Base-by-base conservation (phyloP, 345 rosid species). In the Arabidopsis arenosa region DNA sequence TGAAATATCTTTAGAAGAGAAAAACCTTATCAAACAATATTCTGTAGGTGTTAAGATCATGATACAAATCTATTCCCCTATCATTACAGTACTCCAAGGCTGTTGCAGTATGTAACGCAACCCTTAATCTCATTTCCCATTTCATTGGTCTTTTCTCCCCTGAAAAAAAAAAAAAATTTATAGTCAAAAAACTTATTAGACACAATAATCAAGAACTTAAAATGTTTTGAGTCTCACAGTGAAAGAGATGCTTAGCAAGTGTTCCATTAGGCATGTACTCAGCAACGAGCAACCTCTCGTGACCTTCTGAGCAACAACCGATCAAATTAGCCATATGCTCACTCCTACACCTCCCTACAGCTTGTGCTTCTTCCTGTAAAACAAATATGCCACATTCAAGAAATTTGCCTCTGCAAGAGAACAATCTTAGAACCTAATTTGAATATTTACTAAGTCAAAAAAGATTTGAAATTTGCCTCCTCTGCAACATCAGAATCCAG, bases 111-210 rank as follows among this genome's bases (percentile, higher is more conserved):
- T 80, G 85, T 28, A 90, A 77, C n/a, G 98, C 96, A 80, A 92
- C 99, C 62, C 96, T 85, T 77, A 92, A 71, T 76, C 98, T 89
- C 94, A 89, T 95, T 76, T 92, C 88, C 99, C 98, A 95, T 85
- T 90, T 90, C 99, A 95, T 95, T 3, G 98, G 99, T 77, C 87
- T 90, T 70, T 80, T 89, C 79, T 95, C 99, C 99, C 99, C 99
- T 92, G 74, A 18, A 18, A 18, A 18, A 28, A 49, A 66, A 5
- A 28, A 23, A 23, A 23, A 23, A 23, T 36, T 36, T 36, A 36
- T 7, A 48, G 40, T 39, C 18, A 15, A 43, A 23, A 11, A 54
- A 62, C 17, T 9, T 14, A 59, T 3, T 18, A 18, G 21, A 18
- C 21, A 18, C 21, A 18, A 18, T 18, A 18, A 51, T 48, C 40